A percentile compares a stretch with the other conserved stretches of the same genome.
These are phyloP conservation scores for Plasmodium cynomolgi DNA, from an alignment of 169 alveolate species.

Conservation along the genomic window DNA sequence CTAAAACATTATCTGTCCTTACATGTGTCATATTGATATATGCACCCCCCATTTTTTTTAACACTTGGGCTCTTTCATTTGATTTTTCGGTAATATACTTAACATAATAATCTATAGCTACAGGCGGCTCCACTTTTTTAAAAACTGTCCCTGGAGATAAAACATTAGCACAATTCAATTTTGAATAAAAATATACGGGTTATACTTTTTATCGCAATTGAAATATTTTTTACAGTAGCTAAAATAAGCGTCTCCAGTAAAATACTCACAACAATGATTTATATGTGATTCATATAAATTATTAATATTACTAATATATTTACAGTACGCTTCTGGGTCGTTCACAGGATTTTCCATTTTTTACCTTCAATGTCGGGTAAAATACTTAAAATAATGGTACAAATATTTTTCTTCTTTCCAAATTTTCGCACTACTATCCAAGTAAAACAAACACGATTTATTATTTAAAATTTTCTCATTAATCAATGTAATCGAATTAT, in stretches of 20 bases:
- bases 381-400: not conserved
- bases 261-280: not conserved
- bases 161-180: not conserved
- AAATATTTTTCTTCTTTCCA: not conserved
- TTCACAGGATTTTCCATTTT: not conserved
- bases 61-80: not conserved
- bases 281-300: not conserved
- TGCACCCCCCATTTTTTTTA: not conserved
- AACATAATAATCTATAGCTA: not conserved
- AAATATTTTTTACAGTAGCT: not conserved
- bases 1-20: not conserved
- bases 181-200: not conserved
- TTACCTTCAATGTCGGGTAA: not conserved
- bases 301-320: no score
- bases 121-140: not conserved
- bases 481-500: not conserved
- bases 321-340: not conserved
- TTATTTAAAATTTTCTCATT: not conserved
- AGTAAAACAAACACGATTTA: not conserved
- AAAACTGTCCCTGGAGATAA: not conserved
- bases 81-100: not conserved
- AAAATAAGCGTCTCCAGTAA: not conserved
- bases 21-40: not conserved
- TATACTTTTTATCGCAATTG: not conserved
- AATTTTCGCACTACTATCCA: not conserved